Evolutionary conservation across 73 alveolate species (phyloP), one percentile per base, ranked within the genome.

Genomic region (Breviolum minutum): DNA sequence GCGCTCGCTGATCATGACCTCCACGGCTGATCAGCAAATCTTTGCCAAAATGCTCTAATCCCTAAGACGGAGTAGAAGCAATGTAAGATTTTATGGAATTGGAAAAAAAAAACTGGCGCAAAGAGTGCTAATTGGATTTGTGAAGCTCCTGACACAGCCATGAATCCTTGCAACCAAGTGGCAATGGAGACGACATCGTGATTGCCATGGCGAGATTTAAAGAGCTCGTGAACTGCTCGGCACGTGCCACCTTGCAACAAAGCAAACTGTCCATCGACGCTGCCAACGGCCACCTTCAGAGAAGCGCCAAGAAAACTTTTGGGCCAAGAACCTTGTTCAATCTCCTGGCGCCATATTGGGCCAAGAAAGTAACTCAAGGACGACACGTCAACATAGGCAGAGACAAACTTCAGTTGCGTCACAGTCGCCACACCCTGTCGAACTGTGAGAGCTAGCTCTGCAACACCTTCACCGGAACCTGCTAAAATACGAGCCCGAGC

Each of bases 221-320:
- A 81, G 90, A 81, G 90, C 70, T 81, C 90, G 32, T 81, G 76
- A 69, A 87, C 66, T 16, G 95, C 95, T 4, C 95, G 95, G 32
- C 95, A 87, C 26, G 84, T 87, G n/a, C 95, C 95, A n/a, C 69
- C 95, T 66, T 69, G 79, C 76, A 87, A 14, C 76, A 87, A 40
- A 19, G 95, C 95, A 24, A 87, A 19, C 68, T 30, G 83, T 30
- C 95, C 95, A 69, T 87, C 95, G 22, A 87, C 95, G 27, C 95
- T 69, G 60, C 95, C 95, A 29, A 87, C 95, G 8, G 83, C 95
- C 24, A 87, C 95, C 54, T 29, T 40, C 83, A 69, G 12, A 14
- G 81, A 10, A 26, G 64, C 69, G 11, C 69, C 63, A 19, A 87
- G 95, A 66, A 87, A 63, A 19, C 83, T 87, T 48, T 87, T 87